These are phyloP conservation scores for Rhodotorula sp. DNA, from an alignment of 1,284 basidiomycete species.

Conservation along the genomic window DNA sequence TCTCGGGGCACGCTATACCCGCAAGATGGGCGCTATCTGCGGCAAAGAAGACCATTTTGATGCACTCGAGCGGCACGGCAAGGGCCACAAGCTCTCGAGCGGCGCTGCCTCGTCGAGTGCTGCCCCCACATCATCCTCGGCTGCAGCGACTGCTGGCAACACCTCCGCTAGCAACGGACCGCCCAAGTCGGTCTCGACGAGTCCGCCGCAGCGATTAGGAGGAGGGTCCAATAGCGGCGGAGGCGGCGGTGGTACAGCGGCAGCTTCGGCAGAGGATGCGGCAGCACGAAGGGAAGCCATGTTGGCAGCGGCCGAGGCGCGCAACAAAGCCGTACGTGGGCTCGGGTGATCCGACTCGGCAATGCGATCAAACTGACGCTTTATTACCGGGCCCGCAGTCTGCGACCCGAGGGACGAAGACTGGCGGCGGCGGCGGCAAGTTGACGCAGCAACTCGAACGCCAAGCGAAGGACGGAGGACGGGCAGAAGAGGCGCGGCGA, in stretches of 20 bases:
- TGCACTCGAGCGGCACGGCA: background rate
- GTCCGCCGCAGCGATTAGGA: slow-evolving; percentile 15
- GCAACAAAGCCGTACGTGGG: background rate
- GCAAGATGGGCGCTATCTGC: slow-evolving; percentile 19
- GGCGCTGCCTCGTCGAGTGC: background rate
- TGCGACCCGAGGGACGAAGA: slow-evolving; percentile 7
- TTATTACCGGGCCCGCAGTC: accelerated
- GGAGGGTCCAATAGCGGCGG: background rate
- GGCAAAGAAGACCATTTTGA: slow-evolving; percentile 26
- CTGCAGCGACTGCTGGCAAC: background rate
- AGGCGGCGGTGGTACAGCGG: background rate
- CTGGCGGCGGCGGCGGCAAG: slow-evolving; percentile 9
- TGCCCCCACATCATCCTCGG: background rate
- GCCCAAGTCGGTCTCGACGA: slow-evolving; percentile 6
- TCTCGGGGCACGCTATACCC: no score
- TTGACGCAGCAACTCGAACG: slow-evolving; percentile 15
- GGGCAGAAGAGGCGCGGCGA: slow-evolving; percentile 17
- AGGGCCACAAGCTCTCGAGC: slow-evolving; percentile 13
- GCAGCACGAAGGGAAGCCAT: slow-evolving; percentile 8
- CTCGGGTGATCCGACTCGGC: no score
- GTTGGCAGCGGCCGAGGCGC: slow-evolving; percentile 16
- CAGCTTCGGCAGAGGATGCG: slow-evolving; percentile 5
- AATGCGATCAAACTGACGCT: background rate
- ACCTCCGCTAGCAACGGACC: background rate
- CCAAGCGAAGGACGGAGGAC: slow-evolving; percentile 22